Percentiles rank a stretch among this genome's conserved stretches.
Evolutionary conservation across 2,329 filamentous ascomycete genomes (phyloP).

Genomic region (Cercospora sp.): DNA sequence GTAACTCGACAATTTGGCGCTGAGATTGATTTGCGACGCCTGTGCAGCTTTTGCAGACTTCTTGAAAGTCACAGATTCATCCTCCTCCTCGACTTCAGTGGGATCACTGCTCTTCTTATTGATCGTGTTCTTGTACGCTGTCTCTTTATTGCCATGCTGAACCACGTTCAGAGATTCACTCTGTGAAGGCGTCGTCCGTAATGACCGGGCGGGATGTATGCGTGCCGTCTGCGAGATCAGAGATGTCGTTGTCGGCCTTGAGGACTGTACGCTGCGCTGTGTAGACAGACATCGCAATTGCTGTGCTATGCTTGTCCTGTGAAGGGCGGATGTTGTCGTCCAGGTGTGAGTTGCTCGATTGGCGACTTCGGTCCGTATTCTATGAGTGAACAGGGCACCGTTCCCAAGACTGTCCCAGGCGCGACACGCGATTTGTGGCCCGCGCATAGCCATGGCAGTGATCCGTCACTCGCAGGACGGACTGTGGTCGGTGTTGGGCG

Average conservation of each 20-base stretch:
- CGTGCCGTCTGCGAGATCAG: slow-evolving; percentile 13
- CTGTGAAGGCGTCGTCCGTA: slow-evolving; percentile 26
- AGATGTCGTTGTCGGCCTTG: slow-evolving; percentile 19
- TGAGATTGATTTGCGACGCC: slow-evolving; percentile 85
- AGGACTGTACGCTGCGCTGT: slow-evolving; percentile 3
- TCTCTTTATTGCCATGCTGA: slow-evolving; percentile 18
- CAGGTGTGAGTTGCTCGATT: neutral
- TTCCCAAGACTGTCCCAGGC: slow-evolving; percentile 40
- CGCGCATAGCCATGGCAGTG: slow-evolving; percentile 26
- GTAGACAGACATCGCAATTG: slow-evolving; percentile 29
- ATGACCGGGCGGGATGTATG: slow-evolving; percentile 15
- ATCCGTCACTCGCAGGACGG: neutral
- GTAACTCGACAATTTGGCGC: slow-evolving; percentile 83
- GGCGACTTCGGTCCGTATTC: slow-evolving; percentile 31
- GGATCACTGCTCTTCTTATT: slow-evolving; percentile 28
- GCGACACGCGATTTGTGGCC: slow-evolving; percentile 29
- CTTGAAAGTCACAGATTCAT: slow-evolving; percentile 64
- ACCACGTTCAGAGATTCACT: slow-evolving; percentile 21
- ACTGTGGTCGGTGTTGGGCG: slow-evolving; percentile 2
- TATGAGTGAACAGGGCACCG: slow-evolving; percentile 39
- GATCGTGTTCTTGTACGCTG: slow-evolving; percentile 26
- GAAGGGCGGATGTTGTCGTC: neutral
- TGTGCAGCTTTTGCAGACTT: slow-evolving; percentile 81
- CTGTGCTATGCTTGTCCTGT: neutral
- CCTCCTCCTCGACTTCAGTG: slow-evolving; percentile 47